Evolutionary conservation across 2,329 filamentous ascomycete genomes (phyloP).

Genomic region (Fusarium pseudoanthophilum): DNA sequence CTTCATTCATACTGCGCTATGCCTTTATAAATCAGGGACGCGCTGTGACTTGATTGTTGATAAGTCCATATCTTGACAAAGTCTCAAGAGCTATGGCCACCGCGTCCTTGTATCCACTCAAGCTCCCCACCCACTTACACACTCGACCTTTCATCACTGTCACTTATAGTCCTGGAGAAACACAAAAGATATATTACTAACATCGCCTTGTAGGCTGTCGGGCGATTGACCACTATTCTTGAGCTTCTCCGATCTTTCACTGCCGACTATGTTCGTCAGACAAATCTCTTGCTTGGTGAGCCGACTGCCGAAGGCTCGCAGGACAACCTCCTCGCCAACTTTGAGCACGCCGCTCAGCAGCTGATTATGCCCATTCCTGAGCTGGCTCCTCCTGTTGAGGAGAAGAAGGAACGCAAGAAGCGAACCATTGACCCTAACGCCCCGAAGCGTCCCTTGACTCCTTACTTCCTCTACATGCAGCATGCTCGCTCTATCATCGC

Average conservation of each 20-base stretch:
- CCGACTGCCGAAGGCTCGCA: constrained; percentile 61
- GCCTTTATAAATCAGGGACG: constrained; percentile 9
- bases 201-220: constrained; percentile 52
- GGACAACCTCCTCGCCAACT: constrained; percentile 59
- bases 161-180: not conserved
- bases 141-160: not conserved
- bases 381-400: constrained; percentile 62
- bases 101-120: constrained; percentile 15
- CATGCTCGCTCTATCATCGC: constrained; percentile 86
- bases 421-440: constrained; percentile 89
- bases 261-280: constrained; percentile 87
- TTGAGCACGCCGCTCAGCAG: constrained; percentile 62
- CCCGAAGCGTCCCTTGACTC: constrained; percentile 91
- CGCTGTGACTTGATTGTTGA: constrained; percentile 29
- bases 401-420: constrained; percentile 92
- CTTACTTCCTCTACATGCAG: constrained; percentile 95
- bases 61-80: constrained; percentile 9
- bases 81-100: constrained; percentile 36
- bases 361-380: constrained; percentile 56
- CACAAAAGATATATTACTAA: constrained; percentile 49
- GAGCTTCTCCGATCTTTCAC: constrained; percentile 82
- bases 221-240: constrained; percentile 80
- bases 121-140: constrained; percentile 26
- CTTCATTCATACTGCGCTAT: not conserved
- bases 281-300: constrained; percentile 81